phyloP scores from a whole-genome alignment of 208 protist genomes.

The Trypanosoma brucei region DNA sequence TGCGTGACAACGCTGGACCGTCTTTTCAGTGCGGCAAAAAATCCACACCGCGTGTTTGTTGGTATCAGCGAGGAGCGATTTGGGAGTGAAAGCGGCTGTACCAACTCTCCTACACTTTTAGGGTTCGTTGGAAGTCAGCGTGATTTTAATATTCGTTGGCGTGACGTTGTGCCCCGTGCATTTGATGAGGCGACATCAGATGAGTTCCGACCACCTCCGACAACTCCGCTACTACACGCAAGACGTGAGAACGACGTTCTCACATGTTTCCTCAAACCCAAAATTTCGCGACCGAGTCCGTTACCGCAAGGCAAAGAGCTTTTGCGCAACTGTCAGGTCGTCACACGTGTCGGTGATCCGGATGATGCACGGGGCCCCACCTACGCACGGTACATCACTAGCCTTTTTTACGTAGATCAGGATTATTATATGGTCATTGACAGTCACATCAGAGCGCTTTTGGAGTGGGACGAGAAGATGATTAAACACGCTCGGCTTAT shows the following conservation, averaged over 20 bases:
- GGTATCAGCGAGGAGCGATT: conserved; percentile 81
- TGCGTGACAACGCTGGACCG: conserved; percentile 78
- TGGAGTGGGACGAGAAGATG: conserved; percentile 73
- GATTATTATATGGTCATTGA: conserved; percentile 88
- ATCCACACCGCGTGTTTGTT: conserved; percentile 62
- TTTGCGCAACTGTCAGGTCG: conserved; percentile 51
- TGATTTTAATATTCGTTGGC: conserved; percentile 10
- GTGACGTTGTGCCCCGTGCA: conserved; percentile 19
- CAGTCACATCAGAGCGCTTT: conserved; percentile 74
- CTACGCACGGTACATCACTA: conserved; percentile 73
- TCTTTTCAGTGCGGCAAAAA: conserved; percentile 46
- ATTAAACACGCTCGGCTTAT: conserved; percentile 58
- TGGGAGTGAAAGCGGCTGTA: conserved; percentile 29
- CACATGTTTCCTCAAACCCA: conserved; percentile 14
- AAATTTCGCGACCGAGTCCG: conserved; percentile 14
- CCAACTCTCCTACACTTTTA: conserved; percentile 1
- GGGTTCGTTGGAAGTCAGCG: not conserved
- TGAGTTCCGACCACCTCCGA: not conserved
- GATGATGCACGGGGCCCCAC: conserved; percentile 66
- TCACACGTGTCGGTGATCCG: conserved; percentile 34
- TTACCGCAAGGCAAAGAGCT: conserved; percentile 5
- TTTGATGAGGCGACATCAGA: not conserved
- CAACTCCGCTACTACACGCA: conserved; percentile 19
- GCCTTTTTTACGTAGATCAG: conserved; percentile 70
- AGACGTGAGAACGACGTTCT: conserved; percentile 19